These are phyloP conservation scores for Kandelia obovata DNA, from an alignment of 345 rosid species.

Conservation along the genomic window DNA sequence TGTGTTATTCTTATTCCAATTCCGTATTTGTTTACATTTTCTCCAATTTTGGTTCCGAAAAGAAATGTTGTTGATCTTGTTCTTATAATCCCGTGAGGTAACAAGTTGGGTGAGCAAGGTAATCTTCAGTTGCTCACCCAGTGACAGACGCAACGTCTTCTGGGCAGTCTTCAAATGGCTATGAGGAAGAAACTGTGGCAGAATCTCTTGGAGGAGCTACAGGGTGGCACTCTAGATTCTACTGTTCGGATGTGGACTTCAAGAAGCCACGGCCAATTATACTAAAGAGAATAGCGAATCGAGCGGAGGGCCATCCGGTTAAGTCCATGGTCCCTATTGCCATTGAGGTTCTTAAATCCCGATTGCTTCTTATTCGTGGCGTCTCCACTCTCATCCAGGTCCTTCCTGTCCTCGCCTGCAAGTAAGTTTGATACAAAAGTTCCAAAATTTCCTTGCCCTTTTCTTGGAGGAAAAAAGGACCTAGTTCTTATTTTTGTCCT, in stretches of 20 bases:
- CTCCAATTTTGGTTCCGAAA: too few species aligned
- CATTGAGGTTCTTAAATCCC: conserved; percentile 51
- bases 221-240: conserved; percentile 24
- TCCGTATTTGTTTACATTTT: too few species aligned
- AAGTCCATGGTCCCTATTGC: conserved; percentile 62
- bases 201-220: not conserved
- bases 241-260: conserved; percentile 50
- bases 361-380: conserved; percentile 49
- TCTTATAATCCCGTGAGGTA: too few species aligned
- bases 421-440: conserved; percentile 36
- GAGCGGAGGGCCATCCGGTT: conserved; percentile 62
- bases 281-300: conserved; percentile 57
- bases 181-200: conserved; percentile 6
- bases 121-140: not conserved
- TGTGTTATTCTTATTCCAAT: too few species aligned
- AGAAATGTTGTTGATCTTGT: too few species aligned
- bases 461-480: not conserved
- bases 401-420: conserved; percentile 66
- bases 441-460: not conserved
- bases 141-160: not conserved
- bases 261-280: conserved; percentile 78
- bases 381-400: conserved; percentile 53
- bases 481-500: not conserved
- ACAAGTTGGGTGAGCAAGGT: too few species aligned
- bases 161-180: not conserved